phyloP scores from a whole-genome alignment of 805 yeast species.

The Kodamaea sagamina region DNA sequence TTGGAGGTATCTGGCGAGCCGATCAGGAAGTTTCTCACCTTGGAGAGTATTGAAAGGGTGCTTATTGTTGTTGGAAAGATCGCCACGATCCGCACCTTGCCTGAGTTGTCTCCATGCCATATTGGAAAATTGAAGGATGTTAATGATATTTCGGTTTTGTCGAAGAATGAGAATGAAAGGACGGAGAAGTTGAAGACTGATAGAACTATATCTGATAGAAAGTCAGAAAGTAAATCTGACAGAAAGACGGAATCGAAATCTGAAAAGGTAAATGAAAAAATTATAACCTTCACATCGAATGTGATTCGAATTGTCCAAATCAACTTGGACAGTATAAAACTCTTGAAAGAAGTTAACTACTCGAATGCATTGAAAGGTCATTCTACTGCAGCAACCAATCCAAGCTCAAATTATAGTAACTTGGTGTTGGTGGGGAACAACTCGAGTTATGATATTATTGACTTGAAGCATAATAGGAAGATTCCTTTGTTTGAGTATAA shows the following conservation, averaged over 20 bases:
- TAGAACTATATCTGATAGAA: too few relatives aligned
- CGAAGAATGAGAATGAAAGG: constrained; percentile 9
- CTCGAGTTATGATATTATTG: constrained; percentile 38
- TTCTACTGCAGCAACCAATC: constrained; percentile 28
- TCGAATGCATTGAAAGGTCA: constrained; percentile 29
- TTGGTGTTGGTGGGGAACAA: constrained; percentile 36
- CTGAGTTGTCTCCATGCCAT: constrained; percentile 41
- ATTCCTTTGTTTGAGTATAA: constrained; percentile 39
- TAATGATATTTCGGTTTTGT: constrained; percentile 31
- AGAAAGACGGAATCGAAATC: constrained; percentile 4
- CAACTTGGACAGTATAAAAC: constrained; percentile 26
- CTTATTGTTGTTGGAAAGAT: constrained; percentile 30
- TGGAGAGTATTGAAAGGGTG: constrained; percentile 27
- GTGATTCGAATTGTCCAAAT: constrained; percentile 37
- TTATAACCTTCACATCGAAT: constrained; percentile 32
- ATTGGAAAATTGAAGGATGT: constrained; percentile 40
- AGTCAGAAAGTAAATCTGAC: too few relatives aligned
- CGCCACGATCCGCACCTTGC: constrained; percentile 31
- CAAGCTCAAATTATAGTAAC: constrained; percentile 29
- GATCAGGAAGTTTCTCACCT: constrained; percentile 27
- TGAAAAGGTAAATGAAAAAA: constrained; percentile 21
- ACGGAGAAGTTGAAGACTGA: not conserved
- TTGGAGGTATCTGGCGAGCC: constrained; percentile 19
- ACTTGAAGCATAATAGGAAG: constrained; percentile 32
- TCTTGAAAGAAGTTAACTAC: constrained; percentile 37